phyloP scores from a whole-genome alignment of 2,329 filamentous ascomycete genomes.

The Aureobasidium sp. region DNA sequence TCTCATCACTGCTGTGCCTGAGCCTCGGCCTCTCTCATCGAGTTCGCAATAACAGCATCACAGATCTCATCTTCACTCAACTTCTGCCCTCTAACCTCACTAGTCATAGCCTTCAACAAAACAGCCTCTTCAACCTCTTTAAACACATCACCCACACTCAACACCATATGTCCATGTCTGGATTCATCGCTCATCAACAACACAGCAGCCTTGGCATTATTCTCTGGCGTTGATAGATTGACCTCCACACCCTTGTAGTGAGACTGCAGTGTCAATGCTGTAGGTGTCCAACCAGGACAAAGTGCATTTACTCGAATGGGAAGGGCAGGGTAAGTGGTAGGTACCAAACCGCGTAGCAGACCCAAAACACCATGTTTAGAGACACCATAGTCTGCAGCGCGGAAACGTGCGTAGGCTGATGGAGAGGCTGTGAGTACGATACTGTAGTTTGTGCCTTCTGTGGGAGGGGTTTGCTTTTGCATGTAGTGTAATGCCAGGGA shows the following conservation, averaged over 20 bases:
- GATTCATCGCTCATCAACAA: conserved; percentile 55
- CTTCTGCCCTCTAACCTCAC: conserved; percentile 10
- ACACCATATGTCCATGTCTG: conserved; percentile 60
- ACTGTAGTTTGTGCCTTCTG: conserved; percentile 36
- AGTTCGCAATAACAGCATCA: not conserved
- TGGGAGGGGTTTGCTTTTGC: conserved; percentile 39
- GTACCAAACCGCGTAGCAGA: conserved; percentile 54
- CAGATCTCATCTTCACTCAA: conserved; percentile 16
- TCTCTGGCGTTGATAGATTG: conserved; percentile 49
- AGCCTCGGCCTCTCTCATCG: not conserved
- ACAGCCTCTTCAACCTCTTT: conserved; percentile 56
- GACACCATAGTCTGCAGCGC: conserved; percentile 59
- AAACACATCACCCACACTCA: conserved; percentile 53
- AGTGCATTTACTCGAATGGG: conserved; percentile 64
- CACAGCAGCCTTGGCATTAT: conserved; percentile 55
- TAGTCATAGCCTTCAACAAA: conserved; percentile 6
- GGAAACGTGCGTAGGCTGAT: conserved; percentile 56
- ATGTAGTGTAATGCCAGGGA: conserved; percentile 51
- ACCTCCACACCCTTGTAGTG: conserved; percentile 46
- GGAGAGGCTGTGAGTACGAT: conserved; percentile 61
- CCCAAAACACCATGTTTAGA: conserved; percentile 64
- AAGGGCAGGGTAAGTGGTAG: conserved; percentile 41
- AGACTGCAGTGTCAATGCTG: conserved; percentile 49
- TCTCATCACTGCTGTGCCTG: not conserved
- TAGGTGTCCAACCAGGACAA: conserved; percentile 62